phyloP scores from a whole-genome alignment of 2,329 filamentous ascomycete species.

The Ascomycota sp. region DNA sequence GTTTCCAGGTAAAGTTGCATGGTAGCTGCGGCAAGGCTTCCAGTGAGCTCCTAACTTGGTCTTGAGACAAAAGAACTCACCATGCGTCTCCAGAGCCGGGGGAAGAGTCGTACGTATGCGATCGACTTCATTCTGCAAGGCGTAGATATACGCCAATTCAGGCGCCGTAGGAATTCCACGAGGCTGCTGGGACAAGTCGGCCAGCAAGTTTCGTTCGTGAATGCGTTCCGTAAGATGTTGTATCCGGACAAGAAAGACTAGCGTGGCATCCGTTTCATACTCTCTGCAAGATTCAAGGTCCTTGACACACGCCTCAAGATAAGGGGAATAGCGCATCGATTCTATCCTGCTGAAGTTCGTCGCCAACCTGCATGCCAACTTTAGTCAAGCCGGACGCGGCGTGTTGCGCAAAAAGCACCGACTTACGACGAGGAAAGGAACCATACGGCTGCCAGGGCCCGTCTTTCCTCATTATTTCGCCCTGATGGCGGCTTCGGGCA shows the following conservation, averaged over 20 bases:
- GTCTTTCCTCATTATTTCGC: conserved; percentile 29
- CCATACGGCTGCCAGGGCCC: conserved; percentile 32
- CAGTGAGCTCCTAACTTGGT: no score
- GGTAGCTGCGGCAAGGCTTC: conserved; percentile 9
- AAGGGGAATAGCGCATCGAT: conserved; percentile 27
- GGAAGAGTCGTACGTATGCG: conserved; percentile 17
- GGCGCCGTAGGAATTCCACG: conserved; percentile 18
- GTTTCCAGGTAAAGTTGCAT: conserved; percentile 20
- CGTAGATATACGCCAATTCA: conserved; percentile 21
- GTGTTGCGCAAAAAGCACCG: no score
- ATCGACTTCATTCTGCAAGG: conserved; percentile 24
- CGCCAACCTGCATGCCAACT: conserved; percentile 12
- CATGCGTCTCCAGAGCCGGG: conserved; percentile 13
- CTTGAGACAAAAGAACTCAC: conserved; percentile 9
- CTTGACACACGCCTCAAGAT: conserved; percentile 28
- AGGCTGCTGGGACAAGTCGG: conserved; percentile 13
- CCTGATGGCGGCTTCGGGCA: conserved; percentile 15
- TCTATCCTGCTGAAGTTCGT: conserved; percentile 23
- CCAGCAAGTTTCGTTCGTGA: conserved; percentile 16
- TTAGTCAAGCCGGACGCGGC: no score
- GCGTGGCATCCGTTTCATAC: conserved; percentile 22
- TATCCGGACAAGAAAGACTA: conserved; percentile 25
- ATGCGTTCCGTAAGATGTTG: conserved; percentile 32
- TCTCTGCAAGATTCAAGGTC: conserved; percentile 23
- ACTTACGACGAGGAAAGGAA: conserved; percentile 31